Conservation (phyloP, 305 asterid species). For the Petunia hybrid region DNA sequence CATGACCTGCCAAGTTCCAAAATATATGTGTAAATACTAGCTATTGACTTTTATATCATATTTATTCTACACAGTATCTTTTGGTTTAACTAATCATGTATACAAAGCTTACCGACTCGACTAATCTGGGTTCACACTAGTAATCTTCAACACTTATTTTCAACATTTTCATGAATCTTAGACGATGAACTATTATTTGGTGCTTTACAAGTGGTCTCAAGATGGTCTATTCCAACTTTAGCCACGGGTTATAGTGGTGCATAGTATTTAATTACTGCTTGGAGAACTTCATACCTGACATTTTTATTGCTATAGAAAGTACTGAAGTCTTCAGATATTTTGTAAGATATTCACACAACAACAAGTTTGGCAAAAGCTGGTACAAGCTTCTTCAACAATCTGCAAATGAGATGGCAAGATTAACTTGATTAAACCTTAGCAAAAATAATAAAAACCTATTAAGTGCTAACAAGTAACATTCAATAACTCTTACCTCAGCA, state of each 20-base stretch:
- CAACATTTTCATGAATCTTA: constrained; percentile 16
- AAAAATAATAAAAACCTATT: neutral
- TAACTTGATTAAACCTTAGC: neutral
- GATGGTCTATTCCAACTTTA: neutral
- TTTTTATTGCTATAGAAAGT: constrained; percentile 65
- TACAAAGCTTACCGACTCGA: neutral
- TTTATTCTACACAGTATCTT: neutral
- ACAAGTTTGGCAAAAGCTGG: constrained; percentile 66
- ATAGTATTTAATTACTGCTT: neutral
- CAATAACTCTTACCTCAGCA: constrained; percentile 61
- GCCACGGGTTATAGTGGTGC: neutral
- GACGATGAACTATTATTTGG: neutral
- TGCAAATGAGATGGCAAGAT: constrained; percentile 41
- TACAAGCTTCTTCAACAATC: constrained; percentile 85
- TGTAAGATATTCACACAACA: constrained; percentile 86
- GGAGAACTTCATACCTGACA: constrained; percentile 69
- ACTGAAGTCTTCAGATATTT: constrained; percentile 87
- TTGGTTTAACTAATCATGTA: too few species aligned
- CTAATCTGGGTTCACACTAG: neutral
- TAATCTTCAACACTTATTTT: neutral
- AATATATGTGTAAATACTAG: neutral
- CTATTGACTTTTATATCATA: neutral
- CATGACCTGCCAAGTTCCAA: constrained; percentile 40
- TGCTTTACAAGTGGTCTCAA: neutral
- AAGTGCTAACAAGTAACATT: neutral